phyloP scores from a whole-genome alignment of 1,139 yeast genomes.

The Geotrichum restrictum region DNA sequence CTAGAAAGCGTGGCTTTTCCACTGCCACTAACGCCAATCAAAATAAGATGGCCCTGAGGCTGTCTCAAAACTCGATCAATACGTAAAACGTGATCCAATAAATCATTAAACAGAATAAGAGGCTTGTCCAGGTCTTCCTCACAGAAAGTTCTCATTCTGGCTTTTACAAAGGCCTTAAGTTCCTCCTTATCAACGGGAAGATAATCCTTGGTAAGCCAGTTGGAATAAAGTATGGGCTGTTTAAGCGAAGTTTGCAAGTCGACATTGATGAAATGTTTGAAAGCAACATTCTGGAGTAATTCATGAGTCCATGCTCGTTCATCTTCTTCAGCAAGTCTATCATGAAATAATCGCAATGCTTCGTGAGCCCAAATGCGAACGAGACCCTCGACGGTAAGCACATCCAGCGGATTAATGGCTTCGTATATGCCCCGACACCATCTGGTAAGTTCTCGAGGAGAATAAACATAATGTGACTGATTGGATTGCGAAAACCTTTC shows the following conservation, averaged over 20 bases:
- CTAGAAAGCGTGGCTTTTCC: conserved; percentile 75
- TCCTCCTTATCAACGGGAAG: conserved; percentile 52
- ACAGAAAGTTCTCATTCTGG: conserved; percentile 65
- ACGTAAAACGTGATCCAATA: conserved; percentile 70
- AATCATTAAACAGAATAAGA: conserved; percentile 63
- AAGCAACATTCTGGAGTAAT: conserved; percentile 43
- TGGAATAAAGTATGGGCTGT: conserved; percentile 60
- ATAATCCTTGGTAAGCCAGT: conserved; percentile 69
- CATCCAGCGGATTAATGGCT: conserved; percentile 46
- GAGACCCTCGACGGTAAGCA: conserved; percentile 44
- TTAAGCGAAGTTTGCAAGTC: conserved; percentile 41
- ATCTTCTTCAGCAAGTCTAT: conserved; percentile 51
- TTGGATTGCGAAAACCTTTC: conserved; percentile 39
- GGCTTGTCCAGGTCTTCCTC: conserved; percentile 64
- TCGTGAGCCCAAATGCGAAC: conserved; percentile 79
- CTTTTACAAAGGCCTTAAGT: conserved; percentile 53
- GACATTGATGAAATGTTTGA: conserved; percentile 47
- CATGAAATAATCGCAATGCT: conserved; percentile 71
- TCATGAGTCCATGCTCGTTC: conserved; percentile 55
- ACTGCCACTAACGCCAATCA: conserved; percentile 81
- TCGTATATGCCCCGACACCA: conserved; percentile 78
- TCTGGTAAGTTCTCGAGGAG: conserved; percentile 89
- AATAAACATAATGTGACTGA: conserved; percentile 62
- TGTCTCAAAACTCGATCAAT: conserved; percentile 81
- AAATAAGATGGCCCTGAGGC: conserved; percentile 83